Evolutionary conservation across 768 basidiomycete genomes (phyloP).

Genomic region (Kwoniella dendrophila): DNA sequence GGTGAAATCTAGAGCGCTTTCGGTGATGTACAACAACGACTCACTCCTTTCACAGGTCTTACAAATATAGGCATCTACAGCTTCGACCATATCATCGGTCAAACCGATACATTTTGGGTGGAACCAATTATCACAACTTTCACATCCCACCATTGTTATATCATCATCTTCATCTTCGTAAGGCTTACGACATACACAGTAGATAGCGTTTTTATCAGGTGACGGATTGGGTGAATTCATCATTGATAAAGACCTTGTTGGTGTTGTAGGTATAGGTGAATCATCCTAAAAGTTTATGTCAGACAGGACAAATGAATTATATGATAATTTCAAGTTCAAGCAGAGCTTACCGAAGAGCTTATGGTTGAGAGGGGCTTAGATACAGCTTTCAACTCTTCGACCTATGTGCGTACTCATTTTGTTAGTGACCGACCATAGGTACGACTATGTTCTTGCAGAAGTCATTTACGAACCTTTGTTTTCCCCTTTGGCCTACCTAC

Average conservation of each 20-base stretch:
- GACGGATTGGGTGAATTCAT: slow-evolving; percentile 7
- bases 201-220: slow-evolving; percentile 28
- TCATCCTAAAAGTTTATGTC: not conserved
- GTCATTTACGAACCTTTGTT: slow-evolving; percentile 21
- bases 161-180: slow-evolving; percentile 48
- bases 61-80: slow-evolving; percentile 49
- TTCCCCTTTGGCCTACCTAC: slow-evolving; percentile 17
- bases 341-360: slow-evolving; percentile 9
- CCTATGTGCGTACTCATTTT: slow-evolving; percentile 11
- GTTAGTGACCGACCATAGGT: not conserved
- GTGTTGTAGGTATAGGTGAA: slow-evolving; percentile 3
- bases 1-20: not conserved
- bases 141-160: slow-evolving; percentile 46
- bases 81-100: slow-evolving; percentile 37
- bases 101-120: slow-evolving; percentile 47
- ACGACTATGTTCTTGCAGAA: no score
- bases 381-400: slow-evolving; percentile 25
- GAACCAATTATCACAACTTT: slow-evolving; percentile 54
- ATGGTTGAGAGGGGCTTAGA: slow-evolving; percentile 13
- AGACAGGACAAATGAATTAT: no score
- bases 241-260: slow-evolving; percentile 3
- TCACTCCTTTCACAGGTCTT: slow-evolving; percentile 46
- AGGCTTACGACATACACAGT: slow-evolving; percentile 46
- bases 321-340: slow-evolving; percentile 14
- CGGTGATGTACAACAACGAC: slow-evolving; percentile 6